phyloP scores from a whole-genome alignment of 495 filamentous ascomycete genomes.

The Neurospora hispaniola region DNA sequence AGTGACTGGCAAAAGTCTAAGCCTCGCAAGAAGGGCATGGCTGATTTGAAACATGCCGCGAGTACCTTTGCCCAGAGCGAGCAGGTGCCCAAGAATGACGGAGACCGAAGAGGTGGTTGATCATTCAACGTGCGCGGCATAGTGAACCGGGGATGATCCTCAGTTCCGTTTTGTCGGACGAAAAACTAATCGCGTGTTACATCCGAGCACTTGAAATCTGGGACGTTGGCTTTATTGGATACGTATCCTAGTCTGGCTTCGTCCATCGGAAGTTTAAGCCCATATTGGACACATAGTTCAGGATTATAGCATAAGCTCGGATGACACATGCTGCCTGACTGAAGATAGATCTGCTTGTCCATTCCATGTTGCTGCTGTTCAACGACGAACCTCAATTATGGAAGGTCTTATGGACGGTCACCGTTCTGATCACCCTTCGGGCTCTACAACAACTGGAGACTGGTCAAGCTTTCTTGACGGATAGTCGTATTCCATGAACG shows the following conservation, averaged over 20 bases:
- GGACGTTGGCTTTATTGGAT: slow-evolving; percentile 20
- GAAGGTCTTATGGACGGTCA: background rate
- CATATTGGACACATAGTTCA: slow-evolving; percentile 21
- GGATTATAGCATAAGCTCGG: slow-evolving; percentile 10
- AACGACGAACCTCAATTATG: background rate
- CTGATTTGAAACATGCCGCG: slow-evolving; percentile 23
- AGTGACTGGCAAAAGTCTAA: slow-evolving; percentile 40
- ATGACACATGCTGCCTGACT: background rate
- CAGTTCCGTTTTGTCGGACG: background rate
- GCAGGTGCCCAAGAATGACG: slow-evolving; percentile 37
- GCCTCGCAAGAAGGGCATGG: slow-evolving; percentile 35
- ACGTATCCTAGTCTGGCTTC: slow-evolving; percentile 6
- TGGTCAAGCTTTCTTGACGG: background rate
- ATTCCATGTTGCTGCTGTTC: background rate
- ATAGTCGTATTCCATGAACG: background rate
- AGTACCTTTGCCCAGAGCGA: slow-evolving; percentile 32
- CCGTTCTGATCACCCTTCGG: background rate
- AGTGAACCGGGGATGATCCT: background rate
- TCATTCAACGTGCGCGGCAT: background rate
- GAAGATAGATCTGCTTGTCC: background rate
- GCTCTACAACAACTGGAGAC: background rate
- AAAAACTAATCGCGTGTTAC: background rate
- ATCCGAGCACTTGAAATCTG: background rate
- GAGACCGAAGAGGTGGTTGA: slow-evolving; percentile 46
- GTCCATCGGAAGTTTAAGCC: slow-evolving; percentile 7